Base-by-base conservation (phyloP, 2,329 filamentous ascomycete species). In the Moelleriella libera region DNA sequence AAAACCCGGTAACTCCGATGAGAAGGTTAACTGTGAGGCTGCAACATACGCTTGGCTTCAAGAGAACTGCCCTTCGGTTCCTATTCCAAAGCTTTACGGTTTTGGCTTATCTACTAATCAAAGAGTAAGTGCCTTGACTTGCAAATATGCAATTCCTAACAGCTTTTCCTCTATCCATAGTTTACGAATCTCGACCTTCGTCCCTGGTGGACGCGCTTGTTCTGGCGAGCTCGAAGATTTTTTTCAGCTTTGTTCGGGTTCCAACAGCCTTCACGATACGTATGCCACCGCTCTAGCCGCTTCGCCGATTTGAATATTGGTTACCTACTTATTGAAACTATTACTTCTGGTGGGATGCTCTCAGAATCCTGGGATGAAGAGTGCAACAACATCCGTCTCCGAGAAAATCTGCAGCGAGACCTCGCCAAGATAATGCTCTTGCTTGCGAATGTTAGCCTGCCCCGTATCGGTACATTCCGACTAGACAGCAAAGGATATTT, bases 1-100 rank as follows among this genome's bases (percentile, higher is more conserved):
- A 28, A 51, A 58, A 44, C 64, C 64, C 6, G 67, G 65, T 12
- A 68, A 64, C 46, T 60, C 58, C 10, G 63, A 71, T 43, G 66
- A 70, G 54, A 69, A 70, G 56, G 21, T 69, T 41, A 49, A 50
- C 31, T 49, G 44, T 47, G 53, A 56, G 42, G 53, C 52, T 37
- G 52, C 49, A 9, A 49, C 52, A n/a, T 55, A 56, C 28, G 49
- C 47, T 10, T 56, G 54, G 54, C 45, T 56, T 37, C 47, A 48
- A 45, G 48, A 49, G 40, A 51, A 51, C 44, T 49, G 48, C 32
- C 56, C 56, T 21, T 48, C 49, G 31, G 50, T 59, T 28, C 55
- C 52, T 21, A 56, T 58, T 42, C 55, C 56, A 37, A 47, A 50
- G 30, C 48, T 59, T 14, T 55, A 55, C 44, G 55, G 55, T 45